Conservation (phyloP, 2,329 filamentous ascomycete genomes). For the Colletotrichum graminicola region DNA sequence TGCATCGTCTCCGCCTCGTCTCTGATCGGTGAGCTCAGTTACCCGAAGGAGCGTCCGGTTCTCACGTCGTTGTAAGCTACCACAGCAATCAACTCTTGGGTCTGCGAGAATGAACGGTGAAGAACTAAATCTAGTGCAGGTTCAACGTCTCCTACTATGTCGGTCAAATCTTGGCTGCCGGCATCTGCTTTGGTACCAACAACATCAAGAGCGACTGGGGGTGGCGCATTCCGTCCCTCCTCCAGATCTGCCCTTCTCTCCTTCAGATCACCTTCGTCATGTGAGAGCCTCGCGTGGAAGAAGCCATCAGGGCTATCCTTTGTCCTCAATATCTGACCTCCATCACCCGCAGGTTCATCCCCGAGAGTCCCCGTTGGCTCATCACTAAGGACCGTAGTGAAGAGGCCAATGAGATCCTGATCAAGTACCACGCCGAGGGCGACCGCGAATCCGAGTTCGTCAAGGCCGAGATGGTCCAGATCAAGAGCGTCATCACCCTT, state of each 20-base stretch:
- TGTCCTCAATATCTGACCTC: conserved; percentile 40
- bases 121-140: conserved; percentile 13
- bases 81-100: not conserved
- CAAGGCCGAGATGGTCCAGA: conserved; percentile 71
- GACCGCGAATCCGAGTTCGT: conserved; percentile 64
- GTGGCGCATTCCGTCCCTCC: conserved; percentile 60
- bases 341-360: conserved; percentile 50
- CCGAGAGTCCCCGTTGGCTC: conserved; percentile 52
- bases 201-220: conserved; percentile 53
- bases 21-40: conserved; percentile 69
- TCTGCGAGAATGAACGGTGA: rapidly evolving
- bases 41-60: conserved; percentile 71
- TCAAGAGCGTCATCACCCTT: conserved; percentile 66
- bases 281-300: conserved; percentile 49
- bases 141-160: conserved; percentile 71
- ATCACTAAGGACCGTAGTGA: conserved; percentile 49
- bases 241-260: conserved; percentile 60
- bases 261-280: conserved; percentile 56
- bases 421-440: conserved; percentile 65
- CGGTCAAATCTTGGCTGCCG: conserved; percentile 61
- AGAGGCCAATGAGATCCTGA: conserved; percentile 50
- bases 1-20: conserved; percentile 70
- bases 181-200: conserved; percentile 64
- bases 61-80: conserved; percentile 62
- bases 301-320: not conserved